Evolutionary conservation across 768 basidiomycete genomes (phyloP), one percentile per base, ranked within the genome.

Genomic region (Galerina sulciceps): DNA sequence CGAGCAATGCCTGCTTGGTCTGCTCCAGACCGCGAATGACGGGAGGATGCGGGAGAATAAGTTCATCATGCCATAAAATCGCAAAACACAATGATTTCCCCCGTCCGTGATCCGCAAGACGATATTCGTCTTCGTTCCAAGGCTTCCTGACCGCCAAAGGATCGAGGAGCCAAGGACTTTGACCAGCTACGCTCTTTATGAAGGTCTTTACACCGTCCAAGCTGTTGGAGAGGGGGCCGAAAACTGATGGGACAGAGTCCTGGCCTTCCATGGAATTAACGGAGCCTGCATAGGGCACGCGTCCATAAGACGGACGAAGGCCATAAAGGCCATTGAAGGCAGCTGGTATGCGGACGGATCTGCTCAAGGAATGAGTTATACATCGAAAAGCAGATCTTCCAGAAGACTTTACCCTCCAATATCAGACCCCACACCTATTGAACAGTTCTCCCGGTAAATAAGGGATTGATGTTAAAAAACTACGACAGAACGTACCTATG

Each of bases 391-490:
- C 6, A 22, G 2, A 26, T 22, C 34, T 6, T 11, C 2, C 18
- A 23, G 9, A 20, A 35, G 14, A 18, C 55, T 66, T 66, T 67
- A 89, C 90, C 91, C 90, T 65, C 88, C 89, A 57, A 93, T 84
- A 68, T 94, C 93, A 22, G 92, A 89, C 42, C 92, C 93, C 10
- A 93, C 82, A 26, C 92, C 90, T 59, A 84, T 42, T n/a, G 76
- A 74, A 35, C 26, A 31, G 26, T 31, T 31, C 26, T 31, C 26
- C 26, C 4, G 26, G 26, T 31, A 75, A 9, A 51, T 75, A 35
- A 15, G 17, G 5, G 34, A 17, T 18, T 48, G 15, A 61, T 17
- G 53, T 47, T 36, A 15, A 54, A 23, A 18, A 10, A 17, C n/a
- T 34, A n/a, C 4, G 42, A 18, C 6, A 11, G 5, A 15, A 62